These are phyloP conservation scores for Ganoderma leucocontextum DNA, from an alignment of 1,284 basidiomycete species.

Conservation along the genomic window DNA sequence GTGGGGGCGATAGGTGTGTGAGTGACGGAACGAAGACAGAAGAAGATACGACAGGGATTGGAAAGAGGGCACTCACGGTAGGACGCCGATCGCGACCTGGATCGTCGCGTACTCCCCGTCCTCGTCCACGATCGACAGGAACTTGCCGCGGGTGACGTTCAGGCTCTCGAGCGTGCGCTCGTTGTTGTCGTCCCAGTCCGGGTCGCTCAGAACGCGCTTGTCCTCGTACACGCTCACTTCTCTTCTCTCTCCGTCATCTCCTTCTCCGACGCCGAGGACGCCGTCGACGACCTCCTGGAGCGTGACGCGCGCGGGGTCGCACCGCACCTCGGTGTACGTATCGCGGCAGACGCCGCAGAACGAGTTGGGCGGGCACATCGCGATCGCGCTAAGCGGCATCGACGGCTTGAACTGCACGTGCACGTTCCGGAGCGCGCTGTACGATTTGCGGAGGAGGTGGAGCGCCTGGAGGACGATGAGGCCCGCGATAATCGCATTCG, in stretches of 20 bases:
- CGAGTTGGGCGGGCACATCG: constrained; percentile 71
- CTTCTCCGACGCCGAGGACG: constrained; percentile 58
- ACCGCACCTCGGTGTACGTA: constrained; percentile 78
- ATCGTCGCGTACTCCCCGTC: constrained; percentile 83
- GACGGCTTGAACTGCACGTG: constrained; percentile 79
- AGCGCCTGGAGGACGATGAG: constrained; percentile 93
- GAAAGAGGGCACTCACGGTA: constrained; percentile 66
- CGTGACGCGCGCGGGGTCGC: constrained; percentile 71
- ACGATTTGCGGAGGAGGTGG: constrained; percentile 77
- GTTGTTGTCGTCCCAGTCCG: constrained; percentile 90
- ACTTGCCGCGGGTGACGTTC: constrained; percentile 77
- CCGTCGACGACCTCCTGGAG: constrained; percentile 79
- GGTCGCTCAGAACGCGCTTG: constrained; percentile 82
- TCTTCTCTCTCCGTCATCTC: constrained; percentile 41
- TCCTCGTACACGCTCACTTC: constrained; percentile 91
- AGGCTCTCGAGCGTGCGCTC: constrained; percentile 78
- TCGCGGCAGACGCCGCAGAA: constrained; percentile 89
- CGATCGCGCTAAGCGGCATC: constrained; percentile 76
- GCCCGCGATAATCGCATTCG: constrained; percentile 97
- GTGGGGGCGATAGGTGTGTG: background rate
- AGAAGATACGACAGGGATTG: background rate
- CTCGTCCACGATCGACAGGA: constrained; percentile 89
- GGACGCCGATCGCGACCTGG: constrained; percentile 71
- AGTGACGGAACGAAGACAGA: constrained; percentile 12
- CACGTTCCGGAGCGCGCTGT: constrained; percentile 69